These are phyloP conservation scores for Ceratobasidium sp. DNA, from an alignment of 1,284 basidiomycete genomes.

Conservation along the genomic window DNA sequence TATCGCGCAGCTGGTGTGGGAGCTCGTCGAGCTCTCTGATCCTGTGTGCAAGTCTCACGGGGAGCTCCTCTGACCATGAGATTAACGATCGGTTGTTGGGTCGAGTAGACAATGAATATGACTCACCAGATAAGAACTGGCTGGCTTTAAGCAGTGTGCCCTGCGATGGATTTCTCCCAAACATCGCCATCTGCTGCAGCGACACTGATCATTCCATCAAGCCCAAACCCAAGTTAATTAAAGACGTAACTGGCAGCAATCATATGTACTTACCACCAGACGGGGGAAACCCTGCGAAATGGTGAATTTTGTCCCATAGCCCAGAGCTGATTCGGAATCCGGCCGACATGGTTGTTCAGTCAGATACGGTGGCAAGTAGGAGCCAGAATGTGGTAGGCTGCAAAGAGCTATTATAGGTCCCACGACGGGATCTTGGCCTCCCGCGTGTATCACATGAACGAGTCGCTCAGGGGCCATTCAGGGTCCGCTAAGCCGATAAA, in stretches of 20 bases:
- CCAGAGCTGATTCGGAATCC: slow-evolving; percentile 75
- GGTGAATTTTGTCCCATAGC: slow-evolving; percentile 93
- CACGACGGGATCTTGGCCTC: slow-evolving; percentile 11
- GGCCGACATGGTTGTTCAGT: slow-evolving; percentile 19
- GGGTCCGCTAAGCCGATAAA: slow-evolving; percentile 20
- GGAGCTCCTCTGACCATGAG: slow-evolving; percentile 78
- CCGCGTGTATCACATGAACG: not conserved
- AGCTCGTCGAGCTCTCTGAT: slow-evolving; percentile 97
- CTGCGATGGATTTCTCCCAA: slow-evolving; percentile 87
- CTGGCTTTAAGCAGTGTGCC: slow-evolving; percentile 88
- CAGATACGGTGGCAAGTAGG: not conserved
- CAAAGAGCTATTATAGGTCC: slow-evolving; percentile 11
- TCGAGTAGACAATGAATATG: not conserved
- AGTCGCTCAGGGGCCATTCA: not conserved
- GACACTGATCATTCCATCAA: slow-evolving; percentile 68
- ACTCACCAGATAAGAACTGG: slow-evolving; percentile 80
- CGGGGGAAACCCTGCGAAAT: slow-evolving; percentile 94
- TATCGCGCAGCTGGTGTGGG: slow-evolving; percentile 89
- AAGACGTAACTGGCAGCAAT: too few species aligned
- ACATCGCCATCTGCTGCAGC: slow-evolving; percentile 89
- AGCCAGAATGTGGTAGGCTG: not conserved
- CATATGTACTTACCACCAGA: slow-evolving; percentile 73
- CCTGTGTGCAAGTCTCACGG: slow-evolving; percentile 93
- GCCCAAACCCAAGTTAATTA: not conserved
- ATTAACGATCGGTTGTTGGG: not conserved